A percentile compares a stretch with the other conserved stretches of the same genome.
Conservation (phyloP, 257 asterid species). For the Solanum clarkiae region DNA sequence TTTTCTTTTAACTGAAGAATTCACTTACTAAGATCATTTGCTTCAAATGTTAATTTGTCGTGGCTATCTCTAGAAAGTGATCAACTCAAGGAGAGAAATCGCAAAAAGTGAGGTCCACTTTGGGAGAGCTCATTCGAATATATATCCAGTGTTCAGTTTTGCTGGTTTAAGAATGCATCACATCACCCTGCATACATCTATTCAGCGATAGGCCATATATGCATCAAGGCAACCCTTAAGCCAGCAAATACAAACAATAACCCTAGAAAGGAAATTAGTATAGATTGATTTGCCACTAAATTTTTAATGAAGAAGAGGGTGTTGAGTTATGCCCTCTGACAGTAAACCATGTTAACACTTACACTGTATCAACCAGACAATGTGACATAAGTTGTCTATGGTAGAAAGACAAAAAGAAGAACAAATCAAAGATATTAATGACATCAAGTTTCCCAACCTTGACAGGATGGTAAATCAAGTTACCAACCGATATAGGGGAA, state of each 20-base stretch:
- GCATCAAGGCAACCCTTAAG: background rate
- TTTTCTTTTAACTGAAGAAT: background rate
- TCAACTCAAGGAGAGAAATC: background rate
- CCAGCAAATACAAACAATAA: background rate
- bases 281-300: background rate
- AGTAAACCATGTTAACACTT: background rate
- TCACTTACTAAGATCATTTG: background rate
- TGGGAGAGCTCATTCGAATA: background rate
- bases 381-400: background rate
- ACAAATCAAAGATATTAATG: background rate
- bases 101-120: background rate
- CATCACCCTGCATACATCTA: background rate
- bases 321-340: background rate
- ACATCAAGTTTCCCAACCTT: constrained; percentile 18
- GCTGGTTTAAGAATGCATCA: background rate
- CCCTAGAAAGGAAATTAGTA: background rate
- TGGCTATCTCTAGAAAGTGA: background rate
- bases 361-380: background rate
- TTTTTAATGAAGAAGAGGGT: background rate
- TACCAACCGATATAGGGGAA: constrained; percentile 12
- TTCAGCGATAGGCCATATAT: background rate
- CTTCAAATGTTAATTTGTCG: background rate
- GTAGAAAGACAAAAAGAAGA: background rate
- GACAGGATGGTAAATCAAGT: constrained; percentile 10
- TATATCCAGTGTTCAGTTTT: background rate